These are phyloP conservation scores for Calonectria hongkongensis DNA, from an alignment of 2,329 filamentous ascomycete genomes.

Conservation along the genomic window DNA sequence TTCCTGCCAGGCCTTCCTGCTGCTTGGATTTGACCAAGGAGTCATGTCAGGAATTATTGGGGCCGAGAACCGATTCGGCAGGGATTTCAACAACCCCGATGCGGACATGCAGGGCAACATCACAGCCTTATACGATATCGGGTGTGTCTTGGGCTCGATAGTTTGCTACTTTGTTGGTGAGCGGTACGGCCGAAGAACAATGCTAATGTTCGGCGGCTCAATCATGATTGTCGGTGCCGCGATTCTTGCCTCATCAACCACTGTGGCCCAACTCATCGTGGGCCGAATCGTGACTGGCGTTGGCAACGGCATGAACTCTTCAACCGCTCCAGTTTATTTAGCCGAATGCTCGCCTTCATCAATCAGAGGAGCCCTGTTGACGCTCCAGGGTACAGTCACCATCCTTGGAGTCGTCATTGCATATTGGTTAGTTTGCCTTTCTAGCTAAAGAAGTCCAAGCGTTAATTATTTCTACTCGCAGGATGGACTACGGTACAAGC, in stretches of 20 bases:
- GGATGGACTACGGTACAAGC: conserved; percentile 38
- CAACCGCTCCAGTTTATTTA: conserved; percentile 45
- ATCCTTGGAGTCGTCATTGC: conserved; percentile 37
- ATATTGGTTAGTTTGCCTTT: conserved; percentile 26
- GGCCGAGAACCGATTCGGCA: conserved; percentile 37
- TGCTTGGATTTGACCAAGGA: conserved; percentile 36
- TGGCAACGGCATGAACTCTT: conserved; percentile 67
- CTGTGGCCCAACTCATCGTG: conserved; percentile 62
- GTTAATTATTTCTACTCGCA: not conserved
- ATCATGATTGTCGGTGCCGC: conserved; percentile 62
- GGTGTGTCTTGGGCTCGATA: conserved; percentile 39
- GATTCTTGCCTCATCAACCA: conserved; percentile 61
- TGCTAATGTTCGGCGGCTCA: conserved; percentile 46
- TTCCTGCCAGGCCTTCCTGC: conserved; percentile 33
- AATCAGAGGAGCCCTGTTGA: conserved; percentile 30
- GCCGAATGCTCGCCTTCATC: conserved; percentile 33
- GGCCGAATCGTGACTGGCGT: conserved; percentile 65
- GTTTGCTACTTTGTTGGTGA: conserved; percentile 38
- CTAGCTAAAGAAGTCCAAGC: not conserved
- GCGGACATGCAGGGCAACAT: conserved; percentile 42
- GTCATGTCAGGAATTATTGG: conserved; percentile 56
- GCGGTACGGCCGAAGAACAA: conserved; percentile 27
- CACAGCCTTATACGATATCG: conserved; percentile 37
- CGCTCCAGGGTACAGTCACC: conserved; percentile 30
- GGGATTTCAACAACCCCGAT: conserved; percentile 40